These are phyloP conservation scores for Neofusicoccum sp. DNA, from an alignment of 2,329 filamentous ascomycete genomes.

Conservation along the genomic window DNA sequence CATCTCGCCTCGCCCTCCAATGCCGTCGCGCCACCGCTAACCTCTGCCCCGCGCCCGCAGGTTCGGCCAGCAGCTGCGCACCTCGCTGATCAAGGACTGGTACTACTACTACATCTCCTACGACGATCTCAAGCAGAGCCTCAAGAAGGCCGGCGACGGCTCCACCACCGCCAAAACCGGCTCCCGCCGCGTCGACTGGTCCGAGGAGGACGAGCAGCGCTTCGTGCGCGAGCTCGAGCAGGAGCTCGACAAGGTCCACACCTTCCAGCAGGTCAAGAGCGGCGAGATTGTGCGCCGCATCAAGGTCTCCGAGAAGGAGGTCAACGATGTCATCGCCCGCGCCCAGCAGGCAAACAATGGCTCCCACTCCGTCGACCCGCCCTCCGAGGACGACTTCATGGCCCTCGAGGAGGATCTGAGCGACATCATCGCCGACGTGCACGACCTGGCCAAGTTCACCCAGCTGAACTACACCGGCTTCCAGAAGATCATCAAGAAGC, in stretches of 20 bases:
- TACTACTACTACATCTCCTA: constrained; percentile 99
- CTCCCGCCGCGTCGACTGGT: constrained; percentile 64
- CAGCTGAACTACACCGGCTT: constrained; percentile 99
- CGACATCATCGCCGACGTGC: constrained; percentile 97
- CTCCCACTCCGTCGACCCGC: constrained; percentile 42
- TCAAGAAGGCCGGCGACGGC: constrained; percentile 68
- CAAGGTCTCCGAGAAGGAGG: constrained; percentile 83
- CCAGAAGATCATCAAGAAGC: constrained; percentile 99
- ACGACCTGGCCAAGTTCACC: constrained; percentile 96
- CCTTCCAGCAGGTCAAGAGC: constrained; percentile 95
- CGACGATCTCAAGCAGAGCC: constrained; percentile 84
- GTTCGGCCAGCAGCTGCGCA: constrained; percentile 96
- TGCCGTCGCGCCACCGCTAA: background rate
- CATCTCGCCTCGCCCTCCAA: constrained; percentile 7
- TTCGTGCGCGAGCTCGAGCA: constrained; percentile 87
- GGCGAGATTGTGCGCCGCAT: constrained; percentile 94
- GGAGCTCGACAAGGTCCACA: constrained; percentile 96
- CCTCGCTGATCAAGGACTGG: constrained; percentile 95
- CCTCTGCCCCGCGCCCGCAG: constrained; percentile 40
- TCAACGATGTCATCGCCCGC: constrained; percentile 80
- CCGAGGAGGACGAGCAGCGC: constrained; percentile 84
- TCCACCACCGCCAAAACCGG: constrained; percentile 17
- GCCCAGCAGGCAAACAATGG: constrained; percentile 48
- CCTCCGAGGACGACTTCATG: constrained; percentile 90
- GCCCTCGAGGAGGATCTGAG: constrained; percentile 91